phyloP scores from a whole-genome alignment of 2,329 filamentous ascomycete genomes.

The Monosporascus cannonballus region DNA sequence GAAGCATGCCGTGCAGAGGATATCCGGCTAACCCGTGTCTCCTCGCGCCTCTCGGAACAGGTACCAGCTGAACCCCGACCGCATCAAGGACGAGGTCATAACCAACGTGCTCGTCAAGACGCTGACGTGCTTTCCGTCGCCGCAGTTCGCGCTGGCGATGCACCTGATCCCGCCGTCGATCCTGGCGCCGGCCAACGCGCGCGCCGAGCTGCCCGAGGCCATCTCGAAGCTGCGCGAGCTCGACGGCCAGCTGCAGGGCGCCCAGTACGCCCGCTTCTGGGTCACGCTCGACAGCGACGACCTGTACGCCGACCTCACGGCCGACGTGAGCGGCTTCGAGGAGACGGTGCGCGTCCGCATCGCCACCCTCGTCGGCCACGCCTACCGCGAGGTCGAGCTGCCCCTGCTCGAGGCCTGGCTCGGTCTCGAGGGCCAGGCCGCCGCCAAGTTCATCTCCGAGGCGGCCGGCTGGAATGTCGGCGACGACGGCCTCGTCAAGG shows the following conservation, averaged over 20 bases:
- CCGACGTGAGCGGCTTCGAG: constrained; percentile 92
- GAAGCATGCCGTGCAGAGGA: too few relatives aligned
- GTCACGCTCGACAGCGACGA: constrained; percentile 87
- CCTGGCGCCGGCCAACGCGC: constrained; percentile 53
- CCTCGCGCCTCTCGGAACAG: constrained; percentile 38
- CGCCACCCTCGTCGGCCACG: constrained; percentile 76
- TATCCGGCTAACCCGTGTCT: background rate
- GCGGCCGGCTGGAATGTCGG: constrained; percentile 84
- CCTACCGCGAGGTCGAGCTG: constrained; percentile 67
- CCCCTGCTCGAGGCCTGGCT: constrained; percentile 69
- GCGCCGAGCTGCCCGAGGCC: constrained; percentile 76
- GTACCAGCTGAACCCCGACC: constrained; percentile 99
- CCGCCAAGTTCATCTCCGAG: constrained; percentile 74
- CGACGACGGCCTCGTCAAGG: constrained; percentile 60
- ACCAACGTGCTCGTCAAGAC: constrained; percentile 99
- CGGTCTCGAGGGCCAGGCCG: constrained; percentile 60
- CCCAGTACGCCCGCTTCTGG: constrained; percentile 93
- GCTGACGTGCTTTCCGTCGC: constrained; percentile 91
- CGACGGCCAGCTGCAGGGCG: constrained; percentile 81
- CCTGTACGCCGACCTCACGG: constrained; percentile 89
- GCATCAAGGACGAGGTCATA: constrained; percentile 91
- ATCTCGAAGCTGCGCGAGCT: constrained; percentile 80
- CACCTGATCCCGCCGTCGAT: constrained; percentile 87
- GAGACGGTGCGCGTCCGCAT: constrained; percentile 88
- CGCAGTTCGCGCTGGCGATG: constrained; percentile 90